phyloP scores from a whole-genome alignment of 2,329 filamentous ascomycete genomes.

The Sporothrix brunneoviolacea region DNA sequence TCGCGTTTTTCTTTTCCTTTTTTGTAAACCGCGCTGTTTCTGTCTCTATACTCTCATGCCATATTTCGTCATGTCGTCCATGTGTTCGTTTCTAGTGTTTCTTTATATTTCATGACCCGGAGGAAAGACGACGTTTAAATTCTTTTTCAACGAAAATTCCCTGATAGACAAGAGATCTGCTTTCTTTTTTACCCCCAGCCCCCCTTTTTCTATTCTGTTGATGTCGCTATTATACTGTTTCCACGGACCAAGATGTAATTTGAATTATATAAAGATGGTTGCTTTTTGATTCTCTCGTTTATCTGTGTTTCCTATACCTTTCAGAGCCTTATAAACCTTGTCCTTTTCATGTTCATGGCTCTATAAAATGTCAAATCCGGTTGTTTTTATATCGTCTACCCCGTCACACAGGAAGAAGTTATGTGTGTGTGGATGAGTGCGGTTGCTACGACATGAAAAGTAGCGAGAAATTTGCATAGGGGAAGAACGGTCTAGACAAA shows the following conservation, averaged over 20 bases:
- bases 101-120: conserved; percentile 12
- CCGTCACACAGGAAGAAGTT: too few species aligned
- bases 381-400: too few species aligned
- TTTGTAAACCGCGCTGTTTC: too few species aligned
- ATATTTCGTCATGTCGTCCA: not conserved
- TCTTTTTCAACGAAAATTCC: conserved; percentile 6
- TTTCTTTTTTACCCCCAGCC: not conserved
- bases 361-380: too few species aligned
- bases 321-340: too few species aligned
- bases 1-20: not conserved
- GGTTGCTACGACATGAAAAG: too few species aligned
- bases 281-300: not conserved
- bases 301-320: too few species aligned
- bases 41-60: not conserved
- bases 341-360: not conserved
- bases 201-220: not conserved
- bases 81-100: not conserved
- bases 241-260: conserved; percentile 12
- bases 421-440: too few species aligned
- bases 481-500: too few species aligned
- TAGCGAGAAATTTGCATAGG: too few species aligned
- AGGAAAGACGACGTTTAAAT: conserved; percentile 8
- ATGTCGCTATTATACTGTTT: not conserved
- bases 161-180: conserved; percentile 15
- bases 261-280: conserved; percentile 9